Conservation (phyloP, 2,329 filamentous ascomycete genomes). For the Shiraia bambusicola region DNA sequence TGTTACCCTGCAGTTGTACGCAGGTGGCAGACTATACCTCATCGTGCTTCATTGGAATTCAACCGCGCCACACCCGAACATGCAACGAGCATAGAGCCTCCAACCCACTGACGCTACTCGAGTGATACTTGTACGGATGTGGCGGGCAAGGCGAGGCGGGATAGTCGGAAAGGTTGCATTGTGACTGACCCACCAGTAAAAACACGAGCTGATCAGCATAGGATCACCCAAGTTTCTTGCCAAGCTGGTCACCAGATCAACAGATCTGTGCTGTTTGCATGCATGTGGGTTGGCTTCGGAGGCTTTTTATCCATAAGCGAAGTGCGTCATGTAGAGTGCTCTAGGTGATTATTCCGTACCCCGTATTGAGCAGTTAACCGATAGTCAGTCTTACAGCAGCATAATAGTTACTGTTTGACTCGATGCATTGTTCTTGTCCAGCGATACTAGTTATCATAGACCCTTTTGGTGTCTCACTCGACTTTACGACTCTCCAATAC, state of each 20-base stretch:
- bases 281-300: slow-evolving; percentile 2
- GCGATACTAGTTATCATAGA: too few relatives aligned
- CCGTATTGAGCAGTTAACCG: slow-evolving; percentile 10
- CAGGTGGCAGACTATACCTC: not conserved
- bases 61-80: not conserved
- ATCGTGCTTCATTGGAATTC: not conserved
- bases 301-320: slow-evolving; percentile 9
- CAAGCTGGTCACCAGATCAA: slow-evolving; percentile 5
- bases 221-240: slow-evolving; percentile 6
- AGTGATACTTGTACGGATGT: too few relatives aligned
- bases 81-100: not conserved
- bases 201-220: slow-evolving; percentile 15
- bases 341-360: too few relatives aligned
- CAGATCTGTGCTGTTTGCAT: not conserved
- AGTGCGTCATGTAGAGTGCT: slow-evolving; percentile 6
- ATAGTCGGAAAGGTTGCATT: slow-evolving; percentile 8
- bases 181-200: slow-evolving; percentile 5
- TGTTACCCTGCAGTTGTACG: not conserved
- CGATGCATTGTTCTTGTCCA: too few relatives aligned
- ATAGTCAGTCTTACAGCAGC: slow-evolving; percentile 5
- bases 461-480: too few relatives aligned
- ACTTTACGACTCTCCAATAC: too few relatives aligned
- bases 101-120: not conserved
- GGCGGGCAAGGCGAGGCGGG: not conserved
- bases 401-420: too few relatives aligned